Evolutionary conservation across 2,329 filamentous ascomycete species (phyloP).

Genomic region (Aureobasidium namibiae): DNA sequence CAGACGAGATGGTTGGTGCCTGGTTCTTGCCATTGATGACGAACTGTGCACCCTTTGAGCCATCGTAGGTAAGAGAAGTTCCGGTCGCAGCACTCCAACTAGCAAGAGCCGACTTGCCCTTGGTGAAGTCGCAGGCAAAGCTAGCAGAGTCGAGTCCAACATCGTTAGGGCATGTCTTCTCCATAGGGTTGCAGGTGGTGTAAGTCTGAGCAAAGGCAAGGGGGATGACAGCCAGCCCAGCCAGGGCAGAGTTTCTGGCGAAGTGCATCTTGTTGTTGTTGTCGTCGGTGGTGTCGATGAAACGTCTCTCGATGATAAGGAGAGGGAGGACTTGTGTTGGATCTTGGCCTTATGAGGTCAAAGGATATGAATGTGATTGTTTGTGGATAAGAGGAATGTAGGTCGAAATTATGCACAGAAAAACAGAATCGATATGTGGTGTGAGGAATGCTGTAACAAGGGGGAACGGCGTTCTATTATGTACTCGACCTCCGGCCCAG

Average conservation of each 20-base stretch:
- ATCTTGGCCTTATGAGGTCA: slow-evolving; percentile 4
- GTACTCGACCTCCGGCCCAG: not conserved
- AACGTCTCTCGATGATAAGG: not conserved
- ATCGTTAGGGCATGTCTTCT: slow-evolving; percentile 61
- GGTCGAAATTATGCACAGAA: not conserved
- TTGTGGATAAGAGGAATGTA: slow-evolving; percentile 5
- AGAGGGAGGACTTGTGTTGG: not conserved
- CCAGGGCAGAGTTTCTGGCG: slow-evolving; percentile 24
- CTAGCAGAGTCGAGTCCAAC: slow-evolving; percentile 57
- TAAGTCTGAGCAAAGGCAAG: slow-evolving; percentile 61
- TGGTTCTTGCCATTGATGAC: slow-evolving; percentile 62
- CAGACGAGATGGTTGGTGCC: slow-evolving; percentile 68
- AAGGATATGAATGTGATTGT: slow-evolving; percentile 4
- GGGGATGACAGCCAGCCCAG: slow-evolving; percentile 33
- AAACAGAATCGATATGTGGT: not conserved
- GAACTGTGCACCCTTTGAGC: slow-evolving; percentile 58
- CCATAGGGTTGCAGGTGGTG: slow-evolving; percentile 69
- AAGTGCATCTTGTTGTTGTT: slow-evolving; percentile 29
- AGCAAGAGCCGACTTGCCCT: slow-evolving; percentile 53
- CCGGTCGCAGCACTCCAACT: slow-evolving; percentile 55
- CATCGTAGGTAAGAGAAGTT: slow-evolving; percentile 53
- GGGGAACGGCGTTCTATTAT: slow-evolving; percentile 9
- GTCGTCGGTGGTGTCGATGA: not conserved
- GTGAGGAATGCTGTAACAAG: slow-evolving; percentile 8
- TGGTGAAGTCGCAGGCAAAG: slow-evolving; percentile 41